Base-by-base conservation (phyloP, 371 early-diverging fungal species). In the Amoeboaphelidium protococcarum region DNA sequence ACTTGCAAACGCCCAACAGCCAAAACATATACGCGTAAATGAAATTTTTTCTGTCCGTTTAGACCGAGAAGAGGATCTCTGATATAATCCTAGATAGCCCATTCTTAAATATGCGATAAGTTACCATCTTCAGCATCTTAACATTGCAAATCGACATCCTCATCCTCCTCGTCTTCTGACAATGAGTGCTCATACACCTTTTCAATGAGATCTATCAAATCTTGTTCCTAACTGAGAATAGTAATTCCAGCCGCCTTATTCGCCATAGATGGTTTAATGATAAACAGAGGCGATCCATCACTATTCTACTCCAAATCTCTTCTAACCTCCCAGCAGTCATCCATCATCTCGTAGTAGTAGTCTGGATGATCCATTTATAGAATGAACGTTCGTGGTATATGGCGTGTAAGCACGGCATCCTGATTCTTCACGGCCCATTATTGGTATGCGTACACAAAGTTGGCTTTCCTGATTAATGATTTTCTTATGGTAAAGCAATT, bases 171-270 rank as follows among this genome's bases (percentile, higher is more conserved):
- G 37, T 10, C 16, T 16, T 16, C 16, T 1, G 62, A 4, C 61
- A 62, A 25, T 61, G 60, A 22, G 54, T 54, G 23, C 60, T 60
- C 10, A 51, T 44, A 4, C 52, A 57, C 16, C 46, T 23, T 50
- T 44, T 76, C 76, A 62, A 77, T 76, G 13, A 77, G 54, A 0
- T 74, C 74, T 27, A 77, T 53, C 74, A 77, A 76, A 37, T 74
- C 71, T 64, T 68, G 62, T n/a, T 67, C 37, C 0, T 68, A 62
- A 47, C 74, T 65, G 57, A 76, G 76, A 10, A 76, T 69, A 76
- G 19, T 57, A 64, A 49, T 76, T 16, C 76, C 77, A 0, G 73
- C 71, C 2, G 70, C 77, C 25, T 72, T 69, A 37, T 68, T 71
- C 0, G 75, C 74, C 53, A 76, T 53, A 47, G 75, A 74, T 13